phyloP scores from a whole-genome alignment of 1,284 basidiomycete genomes.

The Dichomitus squalens region DNA sequence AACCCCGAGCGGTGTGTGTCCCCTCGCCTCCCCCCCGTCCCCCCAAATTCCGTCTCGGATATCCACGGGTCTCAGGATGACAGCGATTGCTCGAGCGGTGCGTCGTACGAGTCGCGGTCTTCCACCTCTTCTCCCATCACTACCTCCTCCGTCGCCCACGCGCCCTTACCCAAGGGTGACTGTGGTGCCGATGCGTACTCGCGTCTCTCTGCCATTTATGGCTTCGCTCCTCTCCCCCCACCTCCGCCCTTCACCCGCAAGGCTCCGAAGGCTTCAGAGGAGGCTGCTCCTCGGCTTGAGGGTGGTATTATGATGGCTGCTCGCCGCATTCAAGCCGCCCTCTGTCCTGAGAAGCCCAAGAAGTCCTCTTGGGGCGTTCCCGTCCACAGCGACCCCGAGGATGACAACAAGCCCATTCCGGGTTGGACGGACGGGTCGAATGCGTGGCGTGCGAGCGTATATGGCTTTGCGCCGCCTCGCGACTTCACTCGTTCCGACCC shows the following conservation, averaged over 20 bases:
- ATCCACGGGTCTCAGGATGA: constrained; percentile 37
- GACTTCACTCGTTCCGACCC: constrained; percentile 29
- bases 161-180: constrained; percentile 35
- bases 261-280: constrained; percentile 30
- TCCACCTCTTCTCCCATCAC: constrained; percentile 33
- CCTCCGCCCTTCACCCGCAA: constrained; percentile 42
- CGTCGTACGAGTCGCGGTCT: constrained; percentile 43
- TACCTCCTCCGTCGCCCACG: constrained; percentile 25
- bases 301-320: constrained; percentile 71
- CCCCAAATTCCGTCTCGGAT: constrained; percentile 40
- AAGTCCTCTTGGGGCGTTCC: constrained; percentile 25
- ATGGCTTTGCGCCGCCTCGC: constrained; percentile 43
- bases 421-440: constrained; percentile 72
- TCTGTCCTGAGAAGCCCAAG: constrained; percentile 45
- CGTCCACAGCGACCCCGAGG: constrained; percentile 22
- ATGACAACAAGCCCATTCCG: constrained; percentile 46
- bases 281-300: constrained; percentile 39
- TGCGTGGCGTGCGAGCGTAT: constrained; percentile 64
- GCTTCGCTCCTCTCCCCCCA: constrained; percentile 57
- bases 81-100: constrained; percentile 42
- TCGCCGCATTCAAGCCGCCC: constrained; percentile 52
- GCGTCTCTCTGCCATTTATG: constrained; percentile 53
- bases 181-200: constrained; percentile 40
- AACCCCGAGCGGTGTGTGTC: constrained; percentile 44
- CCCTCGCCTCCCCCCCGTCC: constrained; percentile 41